Evolutionary conservation across 805 yeast species (phyloP).

Genomic region (Saturnispora serradocipensis): DNA sequence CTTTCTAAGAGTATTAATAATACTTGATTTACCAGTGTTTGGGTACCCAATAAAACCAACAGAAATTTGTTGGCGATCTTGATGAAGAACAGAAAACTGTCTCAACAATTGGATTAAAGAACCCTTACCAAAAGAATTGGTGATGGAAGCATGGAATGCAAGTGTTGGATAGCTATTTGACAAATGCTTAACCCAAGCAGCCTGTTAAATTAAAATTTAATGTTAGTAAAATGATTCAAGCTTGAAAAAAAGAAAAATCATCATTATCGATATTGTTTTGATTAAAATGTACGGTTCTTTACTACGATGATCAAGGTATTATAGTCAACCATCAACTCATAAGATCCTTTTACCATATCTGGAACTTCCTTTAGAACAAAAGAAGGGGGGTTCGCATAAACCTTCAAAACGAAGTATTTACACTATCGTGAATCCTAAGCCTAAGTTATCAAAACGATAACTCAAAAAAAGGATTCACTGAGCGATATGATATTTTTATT

Average conservation of each 20-base stretch:
- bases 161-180: conserved; percentile 89
- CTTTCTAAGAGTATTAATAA: conserved; percentile 84
- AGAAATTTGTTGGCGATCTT: conserved; percentile 91
- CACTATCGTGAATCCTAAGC: conserved; percentile 34
- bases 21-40: conserved; percentile 95
- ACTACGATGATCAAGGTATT: conserved; percentile 54
- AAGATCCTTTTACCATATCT: conserved; percentile 43
- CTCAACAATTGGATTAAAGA: conserved; percentile 86
- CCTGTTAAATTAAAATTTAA: conserved; percentile 38
- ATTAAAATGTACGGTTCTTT: conserved; percentile 63
- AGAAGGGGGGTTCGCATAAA: conserved; percentile 33
- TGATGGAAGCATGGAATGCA: conserved; percentile 96
- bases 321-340: conserved; percentile 58
- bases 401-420: conserved; percentile 36
- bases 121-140: conserved; percentile 96
- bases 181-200: conserved; percentile 96
- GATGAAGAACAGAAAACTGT: conserved; percentile 84
- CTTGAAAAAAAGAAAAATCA: not conserved
- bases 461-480: not conserved
- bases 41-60: conserved; percentile 98
- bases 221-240: conserved; percentile 26
- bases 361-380: conserved; percentile 19
- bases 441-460: conserved; percentile 2
- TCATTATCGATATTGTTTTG: too few relatives aligned
- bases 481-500: conserved; percentile 45